Conservation (phyloP, 257 asterid genomes). For the Primulina huaijiensis region DNA sequence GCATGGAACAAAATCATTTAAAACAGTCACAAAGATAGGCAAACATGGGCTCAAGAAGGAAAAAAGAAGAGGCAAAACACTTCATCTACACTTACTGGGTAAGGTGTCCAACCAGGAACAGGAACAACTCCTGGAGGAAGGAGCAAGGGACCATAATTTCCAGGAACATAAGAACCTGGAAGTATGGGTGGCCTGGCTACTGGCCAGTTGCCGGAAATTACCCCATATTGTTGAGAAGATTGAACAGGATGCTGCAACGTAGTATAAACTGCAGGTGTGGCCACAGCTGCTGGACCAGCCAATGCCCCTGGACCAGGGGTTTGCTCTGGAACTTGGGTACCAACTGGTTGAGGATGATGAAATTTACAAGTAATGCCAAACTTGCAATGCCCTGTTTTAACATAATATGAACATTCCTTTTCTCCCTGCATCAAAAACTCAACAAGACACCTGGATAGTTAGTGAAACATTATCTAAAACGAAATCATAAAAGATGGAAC, state of each 20-base stretch:
- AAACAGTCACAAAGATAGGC: conserved; percentile 5
- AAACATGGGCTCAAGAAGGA: conserved; percentile 5
- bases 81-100: conserved; percentile 48
- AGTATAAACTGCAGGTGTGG: conserved; percentile 54
- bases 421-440: conserved; percentile 67
- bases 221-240: conserved; percentile 81
- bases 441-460: conserved; percentile 27
- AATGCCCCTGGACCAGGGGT: conserved; percentile 50
- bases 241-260: conserved; percentile 41
- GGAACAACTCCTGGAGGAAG: conserved; percentile 81
- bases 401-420: conserved; percentile 81
- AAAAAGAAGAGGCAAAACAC: background rate
- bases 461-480: conserved; percentile 14
- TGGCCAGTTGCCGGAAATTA: conserved; percentile 85
- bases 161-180: conserved; percentile 69
- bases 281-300: conserved; percentile 52
- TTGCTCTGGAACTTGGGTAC: conserved; percentile 45
- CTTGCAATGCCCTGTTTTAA: conserved; percentile 89
- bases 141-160: conserved; percentile 70
- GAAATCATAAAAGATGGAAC: conserved; percentile 20
- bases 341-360: conserved; percentile 95
- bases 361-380: conserved; percentile 89
- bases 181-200: conserved; percentile 69
- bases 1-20: conserved; percentile 11
- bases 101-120: conserved; percentile 80